Percentiles rank a stretch among this genome's conserved stretches.
Evolutionary conservation across 2,329 filamentous ascomycete genomes (phyloP).

Genomic region (Amesomyces nigricolor): DNA sequence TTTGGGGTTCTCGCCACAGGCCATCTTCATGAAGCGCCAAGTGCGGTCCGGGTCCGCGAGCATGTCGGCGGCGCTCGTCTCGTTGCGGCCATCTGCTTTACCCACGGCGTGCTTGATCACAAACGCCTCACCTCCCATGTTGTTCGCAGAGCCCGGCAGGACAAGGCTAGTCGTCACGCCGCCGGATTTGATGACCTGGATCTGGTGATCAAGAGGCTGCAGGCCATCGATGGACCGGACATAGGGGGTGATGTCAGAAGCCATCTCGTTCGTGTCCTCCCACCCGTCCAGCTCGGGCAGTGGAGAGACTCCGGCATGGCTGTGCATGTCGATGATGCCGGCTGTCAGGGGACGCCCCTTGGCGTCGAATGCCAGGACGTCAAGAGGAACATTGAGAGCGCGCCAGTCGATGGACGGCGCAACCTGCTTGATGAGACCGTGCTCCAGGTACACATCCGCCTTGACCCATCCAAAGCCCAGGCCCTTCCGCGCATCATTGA

Average conservation of each 20-base stretch:
- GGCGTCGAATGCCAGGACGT: conserved; percentile 51
- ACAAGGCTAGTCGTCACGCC: conserved; percentile 66
- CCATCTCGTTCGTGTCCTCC: conserved; percentile 59
- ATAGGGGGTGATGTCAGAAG: conserved; percentile 59
- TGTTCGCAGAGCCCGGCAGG: conserved; percentile 65
- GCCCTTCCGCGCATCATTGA: conserved; percentile 50
- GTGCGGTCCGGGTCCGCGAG: conserved; percentile 59
- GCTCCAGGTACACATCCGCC: conserved; percentile 56
- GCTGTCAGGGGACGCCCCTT: conserved; percentile 56
- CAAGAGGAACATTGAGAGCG: conserved; percentile 31
- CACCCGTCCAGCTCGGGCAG: conserved; percentile 51
- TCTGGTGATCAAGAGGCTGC: conserved; percentile 57
- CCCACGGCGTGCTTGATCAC: conserved; percentile 64
- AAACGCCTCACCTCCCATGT: conserved; percentile 66
- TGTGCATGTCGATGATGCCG: conserved; percentile 69
- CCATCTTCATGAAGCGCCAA: conserved; percentile 73
- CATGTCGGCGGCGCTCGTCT: conserved; percentile 58
- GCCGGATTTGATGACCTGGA: conserved; percentile 65
- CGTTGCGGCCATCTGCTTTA: conserved; percentile 51
- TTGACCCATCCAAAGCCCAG: conserved; percentile 55
- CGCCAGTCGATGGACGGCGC: conserved; percentile 36
- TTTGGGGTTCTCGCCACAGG: conserved; percentile 67
- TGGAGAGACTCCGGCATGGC: conserved; percentile 55
- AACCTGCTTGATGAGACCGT: conserved; percentile 56
- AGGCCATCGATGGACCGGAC: conserved; percentile 62